Percentiles rank a stretch among this genome's conserved stretches.
These are phyloP conservation scores for Didymella glomerata DNA, from an alignment of 2,329 filamentous ascomycete genomes.

Conservation along the genomic window DNA sequence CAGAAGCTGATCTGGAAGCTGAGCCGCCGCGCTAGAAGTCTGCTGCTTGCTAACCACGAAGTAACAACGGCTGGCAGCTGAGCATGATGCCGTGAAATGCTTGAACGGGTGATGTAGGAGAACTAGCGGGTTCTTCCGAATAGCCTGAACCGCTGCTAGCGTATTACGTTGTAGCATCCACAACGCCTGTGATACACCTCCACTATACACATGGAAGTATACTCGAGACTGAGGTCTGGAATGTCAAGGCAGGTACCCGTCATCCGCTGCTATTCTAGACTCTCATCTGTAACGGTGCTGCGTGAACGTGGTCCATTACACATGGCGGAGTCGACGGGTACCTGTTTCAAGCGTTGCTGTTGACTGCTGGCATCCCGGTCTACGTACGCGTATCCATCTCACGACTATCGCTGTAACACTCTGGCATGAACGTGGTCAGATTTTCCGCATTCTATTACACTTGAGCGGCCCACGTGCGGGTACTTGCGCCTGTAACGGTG, in stretches of 20 bases:
- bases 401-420: not conserved
- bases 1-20: conserved; percentile 19
- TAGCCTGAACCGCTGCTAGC: not conserved
- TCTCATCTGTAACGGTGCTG: not conserved
- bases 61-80: not conserved
- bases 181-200: not conserved
- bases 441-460: not conserved
- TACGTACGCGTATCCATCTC: not conserved
- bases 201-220: not conserved
- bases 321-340: not conserved
- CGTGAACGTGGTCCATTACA: not conserved
- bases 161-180: not conserved
- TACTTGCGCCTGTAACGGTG: not conserved
- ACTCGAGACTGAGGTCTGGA: not conserved
- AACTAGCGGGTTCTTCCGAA: conserved; percentile 10
- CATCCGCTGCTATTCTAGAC: not conserved
- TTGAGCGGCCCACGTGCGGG: not conserved
- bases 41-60: conserved; percentile 1
- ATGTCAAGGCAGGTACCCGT: not conserved
- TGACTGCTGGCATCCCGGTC: not conserved
- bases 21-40: conserved; percentile 20
- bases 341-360: not conserved
- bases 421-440: not conserved
- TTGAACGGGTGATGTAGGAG: conserved; percentile 4
- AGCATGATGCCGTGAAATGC: conserved; percentile 5